A percentile compares a stretch with the other conserved stretches of the same genome.
These are phyloP conservation scores for Oryza brachyantha DNA, from an alignment of 176 grass and related monocot genomes.

Conservation along the genomic window DNA sequence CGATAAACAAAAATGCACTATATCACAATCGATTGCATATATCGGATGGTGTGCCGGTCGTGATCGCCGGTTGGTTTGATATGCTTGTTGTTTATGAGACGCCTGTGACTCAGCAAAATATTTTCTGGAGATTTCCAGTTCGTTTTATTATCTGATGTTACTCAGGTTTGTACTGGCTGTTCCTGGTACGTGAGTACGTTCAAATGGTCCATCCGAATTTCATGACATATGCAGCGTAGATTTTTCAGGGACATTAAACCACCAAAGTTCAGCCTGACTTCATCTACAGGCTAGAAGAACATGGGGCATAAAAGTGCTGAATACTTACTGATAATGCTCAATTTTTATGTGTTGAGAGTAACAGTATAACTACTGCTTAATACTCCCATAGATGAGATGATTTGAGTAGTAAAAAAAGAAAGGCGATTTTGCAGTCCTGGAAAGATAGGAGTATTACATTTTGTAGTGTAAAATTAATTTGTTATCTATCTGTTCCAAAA, in stretches of 20 bases:
- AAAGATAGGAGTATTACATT: no score
- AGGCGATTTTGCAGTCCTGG: no score
- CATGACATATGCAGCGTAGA: neutral
- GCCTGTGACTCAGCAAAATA: neutral
- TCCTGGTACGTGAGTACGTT: neutral
- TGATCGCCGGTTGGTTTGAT: neutral
- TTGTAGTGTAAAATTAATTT: no score
- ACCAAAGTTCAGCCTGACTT: neutral
- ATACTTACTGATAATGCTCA: neutral
- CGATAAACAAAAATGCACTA: neutral
- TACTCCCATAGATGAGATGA: no score
- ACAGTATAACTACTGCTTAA: no score
- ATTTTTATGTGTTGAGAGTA: neutral
- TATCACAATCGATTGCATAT: neutral
- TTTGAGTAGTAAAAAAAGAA: no score
- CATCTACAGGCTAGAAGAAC: neutral
- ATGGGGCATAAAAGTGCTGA: neutral
- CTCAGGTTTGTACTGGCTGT: neutral
- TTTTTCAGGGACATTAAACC: neutral
- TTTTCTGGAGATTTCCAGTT: neutral
- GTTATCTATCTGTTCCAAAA: no score
- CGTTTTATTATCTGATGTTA: neutral
- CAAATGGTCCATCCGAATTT: neutral
- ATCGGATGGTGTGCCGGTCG: neutral
- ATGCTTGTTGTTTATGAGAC: neutral